phyloP scores from a whole-genome alignment of 805 yeast genomes.

The Lipomyces oligophaga region DNA sequence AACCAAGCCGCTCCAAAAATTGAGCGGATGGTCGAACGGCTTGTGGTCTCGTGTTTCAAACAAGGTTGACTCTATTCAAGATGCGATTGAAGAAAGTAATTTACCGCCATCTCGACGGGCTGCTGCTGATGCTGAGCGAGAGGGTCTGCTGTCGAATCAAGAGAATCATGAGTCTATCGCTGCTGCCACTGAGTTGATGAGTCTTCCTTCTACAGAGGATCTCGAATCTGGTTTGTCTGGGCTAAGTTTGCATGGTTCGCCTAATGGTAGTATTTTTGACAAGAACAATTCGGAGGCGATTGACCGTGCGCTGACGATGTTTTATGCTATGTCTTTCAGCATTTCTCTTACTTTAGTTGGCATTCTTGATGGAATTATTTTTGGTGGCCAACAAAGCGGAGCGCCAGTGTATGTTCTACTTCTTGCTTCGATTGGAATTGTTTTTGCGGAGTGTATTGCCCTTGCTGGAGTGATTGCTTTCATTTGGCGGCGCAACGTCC shows the following conservation, averaged over 20 bases:
- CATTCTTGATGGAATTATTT: constrained; percentile 45
- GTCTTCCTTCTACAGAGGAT: neutral
- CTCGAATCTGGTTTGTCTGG: constrained; percentile 7
- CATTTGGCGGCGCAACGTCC: constrained; percentile 40
- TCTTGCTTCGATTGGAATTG: constrained; percentile 38
- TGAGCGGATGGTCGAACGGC: constrained; percentile 29
- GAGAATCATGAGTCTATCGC: neutral
- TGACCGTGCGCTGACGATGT: constrained; percentile 26
- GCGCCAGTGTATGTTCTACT: constrained; percentile 36
- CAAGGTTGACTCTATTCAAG: constrained; percentile 10
- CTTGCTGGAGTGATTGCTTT: constrained; percentile 47
- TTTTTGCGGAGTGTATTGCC: constrained; percentile 44
- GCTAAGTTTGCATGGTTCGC: neutral
- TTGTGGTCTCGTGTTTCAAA: constrained; percentile 22
- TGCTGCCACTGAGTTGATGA: neutral
- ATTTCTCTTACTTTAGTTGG: constrained; percentile 43
- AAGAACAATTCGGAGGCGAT: constrained; percentile 1
- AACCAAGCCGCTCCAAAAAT: constrained; percentile 28
- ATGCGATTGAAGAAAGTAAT: constrained; percentile 1
- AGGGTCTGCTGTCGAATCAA: constrained; percentile 37
- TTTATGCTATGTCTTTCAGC: constrained; percentile 22
- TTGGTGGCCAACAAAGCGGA: constrained; percentile 35
- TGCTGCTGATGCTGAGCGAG: constrained; percentile 20
- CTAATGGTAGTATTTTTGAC: neutral
- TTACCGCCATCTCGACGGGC: constrained; percentile 18